Evolutionary conservation across 805 yeast genomes (phyloP), one percentile per base, ranked within the genome.

Genomic region (Kazachstania viticola): DNA sequence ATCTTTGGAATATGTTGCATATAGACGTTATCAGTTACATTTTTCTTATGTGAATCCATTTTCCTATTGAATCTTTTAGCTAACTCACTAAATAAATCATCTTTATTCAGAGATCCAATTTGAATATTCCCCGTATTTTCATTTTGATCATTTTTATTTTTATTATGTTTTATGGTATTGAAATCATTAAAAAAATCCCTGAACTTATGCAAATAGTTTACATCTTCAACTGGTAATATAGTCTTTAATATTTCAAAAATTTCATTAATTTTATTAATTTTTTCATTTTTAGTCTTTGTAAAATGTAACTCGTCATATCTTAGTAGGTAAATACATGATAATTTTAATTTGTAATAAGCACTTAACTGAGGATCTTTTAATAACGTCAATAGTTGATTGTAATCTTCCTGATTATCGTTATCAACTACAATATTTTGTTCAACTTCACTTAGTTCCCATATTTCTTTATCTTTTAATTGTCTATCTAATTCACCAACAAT

Each of bases 1-100:
- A 91, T 56, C 34, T 82, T 64, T 6, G 98, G 95, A 27, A 73
- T 64, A 49, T 87, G 94, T 60, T 91, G 98, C 78, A 94, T 85
- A 60, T 75, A 91, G 4, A 88, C 73, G 47, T 80, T 81, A 34
- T 75, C 79, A 3, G 69, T 62, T 37, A 54, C 60, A 32, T 58
- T 57, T 1, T 66, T 65, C 27, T 34, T 30, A 32, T 34, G 37
- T 14, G 31, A 13, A 26, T 44, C 48, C 49, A 50, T 46, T 29
- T 59, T 56, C 28, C 45, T 48, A 32, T 56, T 57, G 32, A 56
- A 56, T 36, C 46, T 49, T 27, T 45, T 55, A 2, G 61, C 51
- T 17, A 56, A 35, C 15, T 54, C 60, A 21, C 52, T 52, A 16
- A 56, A 38, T 19, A 56, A 37, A 36, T 54, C 56, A 28, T 48